A percentile compares a stretch with the other conserved stretches of the same genome.
phyloP scores from a whole-genome alignment of 495 filamentous ascomycete genomes.

The Hypoxylon perforatum region DNA sequence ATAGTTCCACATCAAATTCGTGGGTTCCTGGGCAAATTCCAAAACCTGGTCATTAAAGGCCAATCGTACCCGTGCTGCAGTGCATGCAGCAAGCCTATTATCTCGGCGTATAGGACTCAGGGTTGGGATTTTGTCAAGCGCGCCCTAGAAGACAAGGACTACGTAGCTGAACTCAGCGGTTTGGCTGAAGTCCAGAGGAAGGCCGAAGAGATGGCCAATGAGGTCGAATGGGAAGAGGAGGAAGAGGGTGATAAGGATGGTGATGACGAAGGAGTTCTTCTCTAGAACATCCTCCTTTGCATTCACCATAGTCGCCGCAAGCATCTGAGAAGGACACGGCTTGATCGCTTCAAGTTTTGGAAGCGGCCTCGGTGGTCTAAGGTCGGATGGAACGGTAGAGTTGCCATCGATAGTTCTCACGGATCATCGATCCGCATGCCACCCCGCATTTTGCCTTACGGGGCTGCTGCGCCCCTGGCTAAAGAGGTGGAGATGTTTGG shows the following conservation, averaged over 20 bases:
- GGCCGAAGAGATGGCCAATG: conserved; percentile 68
- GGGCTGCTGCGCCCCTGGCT: conserved; percentile 12
- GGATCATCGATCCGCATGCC: conserved; percentile 27
- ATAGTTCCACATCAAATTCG: conserved; percentile 92
- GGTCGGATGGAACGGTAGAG: conserved; percentile 32
- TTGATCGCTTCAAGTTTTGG: conserved; percentile 42
- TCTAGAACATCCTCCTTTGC: conserved; percentile 39
- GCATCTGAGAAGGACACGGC: conserved; percentile 35
- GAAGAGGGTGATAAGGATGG: conserved; percentile 53
- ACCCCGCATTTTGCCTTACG: conserved; percentile 29
- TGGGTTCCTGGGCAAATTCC: conserved; percentile 87
- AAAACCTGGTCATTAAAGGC: conserved; percentile 84
- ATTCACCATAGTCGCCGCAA: conserved; percentile 32
- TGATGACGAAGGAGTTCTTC: conserved; percentile 58
- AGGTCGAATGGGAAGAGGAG: conserved; percentile 61
- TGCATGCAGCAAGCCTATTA: conserved; percentile 83
- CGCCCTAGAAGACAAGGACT: conserved; percentile 85
- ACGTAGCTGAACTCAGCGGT: conserved; percentile 90
- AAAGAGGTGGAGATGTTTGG: conserved; percentile 36
- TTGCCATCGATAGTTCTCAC: conserved; percentile 20
- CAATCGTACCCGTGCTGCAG: conserved; percentile 90
- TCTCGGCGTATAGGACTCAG: conserved; percentile 74
- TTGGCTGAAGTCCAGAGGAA: conserved; percentile 88
- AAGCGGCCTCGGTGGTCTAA: conserved; percentile 39
- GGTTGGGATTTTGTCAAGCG: conserved; percentile 91